Evolutionary conservation across 495 filamentous ascomycete genomes (phyloP).

Genomic region (Penicillium manginii): DNA sequence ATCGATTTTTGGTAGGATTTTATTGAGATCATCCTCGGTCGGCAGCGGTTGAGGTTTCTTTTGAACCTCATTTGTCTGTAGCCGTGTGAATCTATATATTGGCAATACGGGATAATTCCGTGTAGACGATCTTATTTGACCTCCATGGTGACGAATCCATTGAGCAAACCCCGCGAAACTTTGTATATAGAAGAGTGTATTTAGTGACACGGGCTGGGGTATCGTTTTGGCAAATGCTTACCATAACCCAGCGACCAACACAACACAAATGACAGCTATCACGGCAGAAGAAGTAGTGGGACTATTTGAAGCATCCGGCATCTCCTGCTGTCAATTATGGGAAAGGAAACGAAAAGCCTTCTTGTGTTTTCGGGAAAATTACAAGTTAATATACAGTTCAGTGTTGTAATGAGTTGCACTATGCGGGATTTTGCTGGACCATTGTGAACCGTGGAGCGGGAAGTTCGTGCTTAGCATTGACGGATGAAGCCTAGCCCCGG

Average conservation of each 20-base stretch:
- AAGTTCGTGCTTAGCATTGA: conserved; percentile 7
- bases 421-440: conserved; percentile 12
- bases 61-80: neutral
- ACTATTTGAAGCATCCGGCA: conserved; percentile 5
- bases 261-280: conserved; percentile 7
- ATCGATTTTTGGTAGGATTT: conserved; percentile 4
- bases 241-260: conserved; percentile 3
- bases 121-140: neutral
- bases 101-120: neutral
- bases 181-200: neutral
- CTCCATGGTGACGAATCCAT: conserved; percentile 4
- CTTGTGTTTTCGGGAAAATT: neutral
- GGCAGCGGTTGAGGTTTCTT: conserved; percentile 5
- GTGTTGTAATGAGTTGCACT: neutral
- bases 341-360: neutral
- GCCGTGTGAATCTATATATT: conserved; percentile 2
- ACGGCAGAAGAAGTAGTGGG: conserved; percentile 7
- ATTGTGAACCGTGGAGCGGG: conserved; percentile 1
- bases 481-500: neutral
- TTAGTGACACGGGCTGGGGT: neutral
- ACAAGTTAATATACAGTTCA: neutral
- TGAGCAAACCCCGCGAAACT: conserved; percentile 3
- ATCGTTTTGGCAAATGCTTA: conserved; percentile 8
- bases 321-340: conserved; percentile 5
- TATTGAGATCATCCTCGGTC: conserved; percentile 8